Evolutionary conservation across 768 basidiomycete genomes (phyloP).

Genomic region (Hemileccinum impolitum): DNA sequence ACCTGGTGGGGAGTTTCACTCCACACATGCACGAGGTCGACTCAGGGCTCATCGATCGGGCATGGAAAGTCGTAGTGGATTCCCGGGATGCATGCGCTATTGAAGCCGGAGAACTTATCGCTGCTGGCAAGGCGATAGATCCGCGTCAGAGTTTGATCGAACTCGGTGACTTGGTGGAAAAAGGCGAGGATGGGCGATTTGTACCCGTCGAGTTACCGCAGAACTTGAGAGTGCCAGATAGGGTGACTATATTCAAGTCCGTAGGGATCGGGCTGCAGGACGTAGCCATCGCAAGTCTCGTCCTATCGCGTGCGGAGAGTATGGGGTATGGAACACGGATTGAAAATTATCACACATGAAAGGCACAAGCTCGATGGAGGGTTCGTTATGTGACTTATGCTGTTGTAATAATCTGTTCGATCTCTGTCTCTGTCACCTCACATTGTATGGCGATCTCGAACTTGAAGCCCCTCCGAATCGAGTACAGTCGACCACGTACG

Average conservation of each 20-base stretch:
- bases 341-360: slow-evolving; percentile 39
- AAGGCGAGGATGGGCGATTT: slow-evolving; percentile 4
- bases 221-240: slow-evolving; percentile 30
- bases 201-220: slow-evolving; percentile 11
- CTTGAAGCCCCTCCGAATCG: no score
- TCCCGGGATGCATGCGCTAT: slow-evolving; percentile 62
- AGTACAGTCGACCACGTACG: no score
- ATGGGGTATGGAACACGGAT: slow-evolving; percentile 51
- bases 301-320: slow-evolving; percentile 58
- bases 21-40: slow-evolving; percentile 80
- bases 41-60: slow-evolving; percentile 49
- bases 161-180: slow-evolving; percentile 59
- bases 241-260: slow-evolving; percentile 81
- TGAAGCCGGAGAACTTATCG: slow-evolving; percentile 85
- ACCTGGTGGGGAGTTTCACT: slow-evolving; percentile 80
- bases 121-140: slow-evolving; percentile 38
- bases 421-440: no score
- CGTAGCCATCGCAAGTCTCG: slow-evolving; percentile 70
- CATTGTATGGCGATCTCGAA: no score
- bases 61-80: slow-evolving; percentile 66
- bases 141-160: slow-evolving; percentile 48
- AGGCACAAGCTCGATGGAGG: not conserved
- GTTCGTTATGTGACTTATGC: no score
- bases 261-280: slow-evolving; percentile 89
- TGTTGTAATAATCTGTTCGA: no score